These are phyloP conservation scores for Fusarium concolor DNA, from an alignment of 2,329 filamentous ascomycete genomes.

Conservation along the genomic window DNA sequence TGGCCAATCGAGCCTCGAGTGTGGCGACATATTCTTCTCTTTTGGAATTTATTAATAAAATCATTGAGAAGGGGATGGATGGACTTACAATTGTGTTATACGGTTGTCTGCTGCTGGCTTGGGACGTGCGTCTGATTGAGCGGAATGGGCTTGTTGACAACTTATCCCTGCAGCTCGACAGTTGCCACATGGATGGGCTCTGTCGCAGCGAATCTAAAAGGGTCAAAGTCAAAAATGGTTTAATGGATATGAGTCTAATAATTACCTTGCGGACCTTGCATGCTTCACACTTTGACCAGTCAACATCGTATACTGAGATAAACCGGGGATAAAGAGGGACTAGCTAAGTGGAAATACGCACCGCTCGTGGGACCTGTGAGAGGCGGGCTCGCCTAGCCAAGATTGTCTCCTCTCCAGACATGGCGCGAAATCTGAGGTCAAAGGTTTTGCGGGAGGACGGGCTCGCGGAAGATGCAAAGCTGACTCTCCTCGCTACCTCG, in stretches of 20 bases:
- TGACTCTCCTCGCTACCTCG: constrained; percentile 30
- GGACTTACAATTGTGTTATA: constrained; percentile 23
- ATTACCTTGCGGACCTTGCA: constrained; percentile 35
- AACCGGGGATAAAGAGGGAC: too few species aligned
- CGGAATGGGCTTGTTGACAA: constrained; percentile 25
- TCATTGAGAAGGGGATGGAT: fast-evolving
- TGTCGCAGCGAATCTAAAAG: constrained; percentile 29
- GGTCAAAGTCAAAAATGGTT: neutral
- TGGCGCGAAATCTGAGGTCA: neutral
- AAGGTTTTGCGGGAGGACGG: neutral
- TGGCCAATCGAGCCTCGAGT: constrained; percentile 25
- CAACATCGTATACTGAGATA: neutral
- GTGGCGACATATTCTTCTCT: constrained; percentile 28
- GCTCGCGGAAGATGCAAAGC: constrained; percentile 3
- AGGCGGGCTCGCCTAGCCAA: constrained; percentile 25
- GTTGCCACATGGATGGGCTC: constrained; percentile 28
- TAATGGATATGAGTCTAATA: neutral
- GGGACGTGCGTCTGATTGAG: constrained; percentile 17
- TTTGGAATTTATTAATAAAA: neutral
- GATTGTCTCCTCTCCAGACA: constrained; percentile 34
- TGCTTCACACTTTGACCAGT: constrained; percentile 29
- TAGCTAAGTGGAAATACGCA: constrained; percentile 7
- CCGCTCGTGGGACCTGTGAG: constrained; percentile 29
- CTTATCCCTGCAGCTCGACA: constrained; percentile 13
- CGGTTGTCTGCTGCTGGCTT: constrained; percentile 16